phyloP scores from a whole-genome alignment of 1,139 yeast genomes.

The Saccharomyces hybrid region DNA sequence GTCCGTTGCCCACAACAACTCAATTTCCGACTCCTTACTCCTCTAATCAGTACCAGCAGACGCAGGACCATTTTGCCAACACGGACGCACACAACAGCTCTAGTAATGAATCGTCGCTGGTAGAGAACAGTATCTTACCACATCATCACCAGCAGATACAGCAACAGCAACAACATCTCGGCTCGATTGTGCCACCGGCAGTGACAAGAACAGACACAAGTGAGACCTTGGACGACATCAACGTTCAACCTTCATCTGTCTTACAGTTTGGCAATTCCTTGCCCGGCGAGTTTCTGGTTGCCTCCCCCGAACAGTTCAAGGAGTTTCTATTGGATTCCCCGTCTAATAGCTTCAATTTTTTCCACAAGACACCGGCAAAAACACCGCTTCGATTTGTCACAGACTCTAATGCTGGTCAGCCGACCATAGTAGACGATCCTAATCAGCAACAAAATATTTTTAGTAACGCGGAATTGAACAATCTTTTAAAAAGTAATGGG shows the following conservation, averaged over 20 bases:
- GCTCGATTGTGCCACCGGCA: not conserved
- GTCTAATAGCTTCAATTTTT: slow-evolving; percentile 21
- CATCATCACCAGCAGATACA: not conserved
- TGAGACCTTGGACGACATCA: slow-evolving; percentile 23
- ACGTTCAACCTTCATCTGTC: slow-evolving; percentile 28
- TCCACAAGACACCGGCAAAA: slow-evolving; percentile 31
- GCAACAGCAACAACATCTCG: not conserved
- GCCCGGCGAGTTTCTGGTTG: slow-evolving; percentile 26
- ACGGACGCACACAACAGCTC: slow-evolving; percentile 4
- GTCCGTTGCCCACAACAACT: slow-evolving; percentile 27
- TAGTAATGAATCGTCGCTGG: slow-evolving; percentile 1
- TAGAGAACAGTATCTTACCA: not conserved
- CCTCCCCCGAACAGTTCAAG: slow-evolving; percentile 30
- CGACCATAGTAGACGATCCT: not conserved
- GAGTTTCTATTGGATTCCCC: slow-evolving; percentile 32
- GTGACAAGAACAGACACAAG: slow-evolving; percentile 4
- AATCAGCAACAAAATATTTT: slow-evolving; percentile 5
- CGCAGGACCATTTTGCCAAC: slow-evolving; percentile 3
- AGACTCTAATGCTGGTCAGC: slow-evolving; percentile 7
- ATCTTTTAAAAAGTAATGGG: slow-evolving; percentile 6
- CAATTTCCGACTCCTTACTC: slow-evolving; percentile 31
- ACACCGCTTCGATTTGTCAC: slow-evolving; percentile 28
- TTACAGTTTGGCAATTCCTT: slow-evolving; percentile 20
- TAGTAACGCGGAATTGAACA: slow-evolving; percentile 8
- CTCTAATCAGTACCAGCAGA: slow-evolving; percentile 16